Base-by-base conservation (phyloP, 2,329 filamentous ascomycete species). In the Pezicula neosporulosa region DNA sequence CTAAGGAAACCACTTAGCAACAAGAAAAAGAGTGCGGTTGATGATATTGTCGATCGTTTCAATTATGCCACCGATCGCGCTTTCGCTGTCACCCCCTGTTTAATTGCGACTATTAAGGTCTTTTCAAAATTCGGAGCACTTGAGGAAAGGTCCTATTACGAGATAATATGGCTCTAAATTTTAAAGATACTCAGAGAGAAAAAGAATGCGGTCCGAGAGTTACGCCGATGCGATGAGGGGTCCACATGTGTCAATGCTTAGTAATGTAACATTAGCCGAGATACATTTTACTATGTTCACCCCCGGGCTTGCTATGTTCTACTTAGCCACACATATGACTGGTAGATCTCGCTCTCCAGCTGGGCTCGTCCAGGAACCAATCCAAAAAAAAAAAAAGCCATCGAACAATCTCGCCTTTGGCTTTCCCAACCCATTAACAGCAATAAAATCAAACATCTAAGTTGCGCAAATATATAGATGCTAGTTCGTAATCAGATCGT, bases 11-110 rank as follows among this genome's bases (percentile, higher is more conserved):
- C 46, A 60, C 48, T 56, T 56, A 46, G 48, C 16, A 51, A 38
- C 4, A 54, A 41, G 33, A 46, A 54, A 54, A 49, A 19, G 24
- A 46, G 35, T 47, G 48, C 36, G 33, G 44, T 53, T 50, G 30
- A 21, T 50, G 44, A 21, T 56, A 24, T 45, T 56, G 30, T 56
- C 54, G 44, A 56, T 56, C 44, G 44, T 56, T 53, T 50, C 28
- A 49, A 53, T 55, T 33, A 57, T 27, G 44, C 33, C 16, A 52
- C 47, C 28, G 38, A 59, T 59, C 55, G 44, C 56, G 44, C 39
- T 55, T 58, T 43, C 44, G 48, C 50, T 54, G 44, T 57, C n/a
- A 47, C 45, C 50, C 54, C 52, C 28, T 56, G 33, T 46, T 58
- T 47, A 47, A 54, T 54, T 38, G 43, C 51, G 42, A 56, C 42